Evolutionary conservation across 257 asterid species (phyloP).

Genomic region (Gentiana straminea): DNA sequence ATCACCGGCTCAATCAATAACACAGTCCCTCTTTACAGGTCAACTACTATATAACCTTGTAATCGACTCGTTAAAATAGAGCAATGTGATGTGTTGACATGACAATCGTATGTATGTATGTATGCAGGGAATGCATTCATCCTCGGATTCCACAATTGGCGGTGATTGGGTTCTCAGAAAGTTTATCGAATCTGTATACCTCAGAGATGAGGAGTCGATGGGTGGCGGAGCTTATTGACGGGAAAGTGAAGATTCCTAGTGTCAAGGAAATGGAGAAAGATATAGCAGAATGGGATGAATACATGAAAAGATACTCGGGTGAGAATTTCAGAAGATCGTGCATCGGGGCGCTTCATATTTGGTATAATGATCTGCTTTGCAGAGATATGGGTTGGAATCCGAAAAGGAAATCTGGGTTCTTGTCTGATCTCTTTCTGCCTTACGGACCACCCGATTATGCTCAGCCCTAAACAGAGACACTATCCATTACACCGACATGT

Average conservation of each 20-base stretch:
- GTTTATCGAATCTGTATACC: constrained; percentile 29
- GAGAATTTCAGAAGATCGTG: constrained; percentile 24
- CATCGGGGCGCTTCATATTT: constrained; percentile 29
- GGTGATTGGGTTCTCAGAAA: constrained; percentile 39
- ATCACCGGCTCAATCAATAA: constrained; percentile 14
- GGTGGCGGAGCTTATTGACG: constrained; percentile 35
- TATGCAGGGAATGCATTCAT: constrained; percentile 33
- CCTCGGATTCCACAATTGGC: constrained; percentile 46
- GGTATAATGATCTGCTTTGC: constrained; percentile 44
- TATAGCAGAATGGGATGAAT: constrained; percentile 25
- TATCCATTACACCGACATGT: too few species aligned
- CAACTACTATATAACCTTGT: background rate
- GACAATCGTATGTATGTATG: too few species aligned
- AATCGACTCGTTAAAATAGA: too few species aligned
- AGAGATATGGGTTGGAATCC: constrained; percentile 47
- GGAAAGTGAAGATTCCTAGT: constrained; percentile 36
- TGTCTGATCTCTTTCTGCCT: constrained; percentile 38
- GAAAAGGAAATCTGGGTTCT: constrained; percentile 25
- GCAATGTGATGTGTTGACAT: too few species aligned
- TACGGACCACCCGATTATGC: constrained; percentile 36
- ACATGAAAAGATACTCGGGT: constrained; percentile 25
- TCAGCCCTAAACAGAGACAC: background rate
- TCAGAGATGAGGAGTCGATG: constrained; percentile 38
- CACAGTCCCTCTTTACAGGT: constrained; percentile 37
- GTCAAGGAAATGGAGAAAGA: constrained; percentile 33